A percentile compares a stretch with the other conserved stretches of the same genome.
Conservation (phyloP, 805 yeast genomes). For the Aciculoconidium aculeatum region DNA sequence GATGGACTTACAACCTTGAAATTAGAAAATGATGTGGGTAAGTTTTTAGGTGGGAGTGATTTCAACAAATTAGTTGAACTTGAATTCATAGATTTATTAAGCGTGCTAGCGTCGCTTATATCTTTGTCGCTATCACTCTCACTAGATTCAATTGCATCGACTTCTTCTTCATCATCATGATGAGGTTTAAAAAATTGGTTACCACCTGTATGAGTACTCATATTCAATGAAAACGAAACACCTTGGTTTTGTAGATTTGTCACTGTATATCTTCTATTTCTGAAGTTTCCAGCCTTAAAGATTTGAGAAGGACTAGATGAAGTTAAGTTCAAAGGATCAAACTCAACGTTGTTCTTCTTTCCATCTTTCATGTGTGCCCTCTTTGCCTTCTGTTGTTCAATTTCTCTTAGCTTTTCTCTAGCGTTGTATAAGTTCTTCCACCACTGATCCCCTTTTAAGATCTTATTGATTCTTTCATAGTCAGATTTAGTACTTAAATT, state of each 20-base stretch:
- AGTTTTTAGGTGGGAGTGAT: background rate
- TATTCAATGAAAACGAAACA: slow-evolving; percentile 57
- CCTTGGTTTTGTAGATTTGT: slow-evolving; percentile 74
- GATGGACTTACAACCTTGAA: slow-evolving; percentile 1
- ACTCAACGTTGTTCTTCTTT: slow-evolving; percentile 11
- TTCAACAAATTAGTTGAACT: background rate
- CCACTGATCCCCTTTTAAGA: slow-evolving; percentile 70
- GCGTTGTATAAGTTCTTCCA: slow-evolving; percentile 68
- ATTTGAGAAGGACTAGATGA: slow-evolving; percentile 15
- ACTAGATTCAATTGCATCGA: slow-evolving; percentile 20
- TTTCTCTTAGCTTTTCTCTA: slow-evolving; percentile 37
- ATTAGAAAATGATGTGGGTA: background rate
- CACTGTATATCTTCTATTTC: slow-evolving; percentile 43
- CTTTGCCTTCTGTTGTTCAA: slow-evolving; percentile 23
- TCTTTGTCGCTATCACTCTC: slow-evolving; percentile 16
- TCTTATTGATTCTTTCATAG: slow-evolving; percentile 42
- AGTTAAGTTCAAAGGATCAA: slow-evolving; percentile 22
- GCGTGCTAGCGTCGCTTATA: slow-evolving; percentile 4
- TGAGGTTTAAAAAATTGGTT: slow-evolving; percentile 22
- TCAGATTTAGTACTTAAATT: slow-evolving; percentile 19
- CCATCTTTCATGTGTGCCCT: slow-evolving; percentile 4
- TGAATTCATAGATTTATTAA: background rate
- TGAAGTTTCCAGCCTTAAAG: slow-evolving; percentile 11
- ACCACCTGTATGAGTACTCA: slow-evolving; percentile 48
- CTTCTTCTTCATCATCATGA: slow-evolving; percentile 17